Base-by-base conservation (phyloP, 2,329 filamentous ascomycete species). In the Colletotrichum sp. region DNA sequence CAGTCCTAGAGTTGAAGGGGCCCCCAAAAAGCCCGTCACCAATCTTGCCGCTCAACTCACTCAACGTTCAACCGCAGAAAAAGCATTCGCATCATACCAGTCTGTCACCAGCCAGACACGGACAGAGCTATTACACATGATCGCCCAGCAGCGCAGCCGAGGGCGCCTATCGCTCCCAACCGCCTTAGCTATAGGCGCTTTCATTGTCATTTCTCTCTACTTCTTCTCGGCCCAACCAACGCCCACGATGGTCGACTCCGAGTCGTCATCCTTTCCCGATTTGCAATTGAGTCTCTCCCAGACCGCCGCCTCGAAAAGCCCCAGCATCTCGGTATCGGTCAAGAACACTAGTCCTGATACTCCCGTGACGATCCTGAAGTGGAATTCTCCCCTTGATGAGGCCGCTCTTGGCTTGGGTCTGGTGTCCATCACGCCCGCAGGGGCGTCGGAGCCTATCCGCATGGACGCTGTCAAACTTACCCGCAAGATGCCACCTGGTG, bases 311-410 rank as follows among this genome's bases (percentile, higher is more conserved):
- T 76, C 79, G 18, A 83, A 83, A 68, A 82, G 85, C 12, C 82
- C 82, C 3, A 81, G 82, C 15, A 75, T 88, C 48, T 81, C 80
- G 6, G 79, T 86, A n/a, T 80, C 80, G 1, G 83, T 88, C 67
- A 85, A 82, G 63, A 88, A 88, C 81, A 83, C 80, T 15, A 82
- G 84, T 67, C 36, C 70, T 5, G 77, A 82, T 2, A 72, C 78
- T 4, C 78, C 85, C 3, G 81, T 88, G 70, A 88, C 86, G 1
- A 77, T 88, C 28, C 82, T 88, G 48, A 81, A 79, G 6, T 88
- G 87, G 82, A 80, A 85, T 65, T 87, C 86, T 2, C 87, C 87
- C 18, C 81, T 88, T 24, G 87, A 88, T 77, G 80, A 82, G 0
- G 67, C 86, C 24, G 86, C 84, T 0, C 75, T 87, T 60, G 82